phyloP scores from a whole-genome alignment of 345 rosid genomes.

The Cardamine occulta region DNA sequence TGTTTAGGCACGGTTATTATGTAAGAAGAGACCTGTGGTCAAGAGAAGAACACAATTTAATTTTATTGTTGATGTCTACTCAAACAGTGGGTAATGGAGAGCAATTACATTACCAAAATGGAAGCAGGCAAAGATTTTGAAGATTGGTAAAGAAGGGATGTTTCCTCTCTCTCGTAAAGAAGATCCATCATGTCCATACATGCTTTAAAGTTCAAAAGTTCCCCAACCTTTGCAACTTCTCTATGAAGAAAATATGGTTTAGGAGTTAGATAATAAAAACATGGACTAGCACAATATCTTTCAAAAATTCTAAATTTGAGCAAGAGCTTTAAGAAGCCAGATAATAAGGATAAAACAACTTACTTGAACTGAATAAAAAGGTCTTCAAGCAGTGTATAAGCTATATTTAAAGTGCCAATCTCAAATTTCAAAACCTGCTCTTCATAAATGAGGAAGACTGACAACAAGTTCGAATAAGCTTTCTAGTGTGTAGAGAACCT shows the following conservation, averaged over 20 bases:
- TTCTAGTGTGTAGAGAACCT: too few relatives aligned
- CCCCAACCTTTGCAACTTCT: slow-evolving; percentile 73
- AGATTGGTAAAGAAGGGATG: slow-evolving; percentile 52
- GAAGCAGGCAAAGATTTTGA: slow-evolving; percentile 74
- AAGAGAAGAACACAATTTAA: slow-evolving; percentile 24
- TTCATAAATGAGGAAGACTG: slow-evolving; percentile 13
- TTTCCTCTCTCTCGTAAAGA: slow-evolving; percentile 76
- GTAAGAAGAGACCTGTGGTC: slow-evolving; percentile 76
- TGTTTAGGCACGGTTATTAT: slow-evolving; percentile 69
- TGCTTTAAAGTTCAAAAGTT: slow-evolving; percentile 64
- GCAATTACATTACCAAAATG: slow-evolving; percentile 53
- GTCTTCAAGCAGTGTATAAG: slow-evolving; percentile 61
- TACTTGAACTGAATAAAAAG: slow-evolving; percentile 64
- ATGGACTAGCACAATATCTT: slow-evolving; percentile 1
- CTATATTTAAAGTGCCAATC: slow-evolving; percentile 59
- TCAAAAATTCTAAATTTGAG: not conserved
- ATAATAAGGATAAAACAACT: slow-evolving; percentile 29
- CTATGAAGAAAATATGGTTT: slow-evolving; percentile 39
- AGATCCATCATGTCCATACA: slow-evolving; percentile 93
- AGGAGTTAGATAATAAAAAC: not conserved
- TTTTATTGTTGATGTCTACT: slow-evolving; percentile 25
- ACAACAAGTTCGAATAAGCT: not conserved
- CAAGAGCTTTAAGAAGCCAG: slow-evolving; percentile 1
- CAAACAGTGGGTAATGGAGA: not conserved
- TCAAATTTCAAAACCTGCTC: slow-evolving; percentile 64